Conservation (phyloP, 768 basidiomycete species). For the Flagelloscypha sp. region DNA sequence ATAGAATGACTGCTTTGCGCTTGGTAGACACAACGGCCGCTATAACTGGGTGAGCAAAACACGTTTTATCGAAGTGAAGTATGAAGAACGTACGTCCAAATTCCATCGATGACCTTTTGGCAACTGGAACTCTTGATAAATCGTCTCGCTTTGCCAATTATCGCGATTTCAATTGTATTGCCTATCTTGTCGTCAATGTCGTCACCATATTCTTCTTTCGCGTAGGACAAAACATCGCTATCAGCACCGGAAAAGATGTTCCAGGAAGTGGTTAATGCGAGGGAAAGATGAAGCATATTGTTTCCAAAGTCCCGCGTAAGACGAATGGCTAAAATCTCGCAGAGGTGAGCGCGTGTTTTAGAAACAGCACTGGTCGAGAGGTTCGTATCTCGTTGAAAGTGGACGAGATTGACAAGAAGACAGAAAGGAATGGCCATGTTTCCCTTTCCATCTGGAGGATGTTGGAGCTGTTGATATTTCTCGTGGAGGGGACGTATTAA, state of each 20-base stretch:
- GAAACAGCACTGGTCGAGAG: slow-evolving; percentile 65
- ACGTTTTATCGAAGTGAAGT: slow-evolving; percentile 14
- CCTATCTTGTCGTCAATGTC: slow-evolving; percentile 76
- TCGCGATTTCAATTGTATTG: slow-evolving; percentile 90
- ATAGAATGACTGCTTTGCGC: slow-evolving; percentile 82
- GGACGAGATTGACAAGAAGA: slow-evolving; percentile 77
- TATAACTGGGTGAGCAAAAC: slow-evolving; percentile 23
- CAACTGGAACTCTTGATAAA: slow-evolving; percentile 88
- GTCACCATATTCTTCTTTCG: slow-evolving; percentile 56
- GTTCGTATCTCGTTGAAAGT: slow-evolving; percentile 75
- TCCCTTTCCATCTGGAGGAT: no score
- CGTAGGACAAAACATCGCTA: slow-evolving; percentile 44
- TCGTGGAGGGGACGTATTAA: slow-evolving; percentile 82
- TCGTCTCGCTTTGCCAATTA: slow-evolving; percentile 74
- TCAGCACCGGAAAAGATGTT: slow-evolving; percentile 73
- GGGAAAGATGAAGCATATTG: slow-evolving; percentile 57
- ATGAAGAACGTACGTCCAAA: slow-evolving; percentile 48
- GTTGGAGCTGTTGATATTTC: slow-evolving; percentile 72
- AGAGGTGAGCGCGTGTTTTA: slow-evolving; percentile 67
- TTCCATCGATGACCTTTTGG: slow-evolving; percentile 82
- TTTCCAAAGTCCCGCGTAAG: slow-evolving; percentile 66
- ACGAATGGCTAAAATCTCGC: slow-evolving; percentile 84
- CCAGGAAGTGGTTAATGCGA: slow-evolving; percentile 75
- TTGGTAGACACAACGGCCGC: slow-evolving; percentile 88
- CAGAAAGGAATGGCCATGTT: slow-evolving; percentile 87